Conservation (phyloP, 257 asterid species). For the Petunia axillaris region DNA sequence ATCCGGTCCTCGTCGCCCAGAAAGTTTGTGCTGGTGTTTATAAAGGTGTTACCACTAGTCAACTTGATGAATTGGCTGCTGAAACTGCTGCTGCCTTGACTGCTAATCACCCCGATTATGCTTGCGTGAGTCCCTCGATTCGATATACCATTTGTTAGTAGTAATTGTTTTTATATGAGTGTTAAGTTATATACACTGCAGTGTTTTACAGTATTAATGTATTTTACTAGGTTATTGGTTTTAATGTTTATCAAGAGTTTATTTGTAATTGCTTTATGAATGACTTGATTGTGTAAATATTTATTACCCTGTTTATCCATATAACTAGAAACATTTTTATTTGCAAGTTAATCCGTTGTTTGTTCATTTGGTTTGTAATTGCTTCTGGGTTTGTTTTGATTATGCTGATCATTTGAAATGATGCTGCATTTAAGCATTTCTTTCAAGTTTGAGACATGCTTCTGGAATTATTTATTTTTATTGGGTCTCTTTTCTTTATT, state of each 20-base stretch:
- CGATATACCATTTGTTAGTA: background rate
- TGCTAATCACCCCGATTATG: slow-evolving; percentile 94
- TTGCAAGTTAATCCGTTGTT: background rate
- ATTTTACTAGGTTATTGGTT: too few species aligned
- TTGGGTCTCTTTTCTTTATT: background rate
- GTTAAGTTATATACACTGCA: too few species aligned
- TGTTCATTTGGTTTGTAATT: background rate
- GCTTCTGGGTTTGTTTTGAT: background rate
- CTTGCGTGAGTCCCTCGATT: slow-evolving; percentile 61
- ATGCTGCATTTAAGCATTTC: background rate
- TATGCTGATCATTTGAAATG: background rate
- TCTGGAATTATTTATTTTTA: background rate
- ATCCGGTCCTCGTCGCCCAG: slow-evolving; percentile 84
- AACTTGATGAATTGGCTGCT: slow-evolving; percentile 96
- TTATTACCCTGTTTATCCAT: too few species aligned
- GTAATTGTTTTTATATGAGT: too few species aligned
- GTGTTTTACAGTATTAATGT: too few species aligned
- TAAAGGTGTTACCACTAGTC: slow-evolving; percentile 92
- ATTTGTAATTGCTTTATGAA: too few species aligned
- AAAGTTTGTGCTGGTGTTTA: slow-evolving; percentile 96
- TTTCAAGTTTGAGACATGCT: background rate
- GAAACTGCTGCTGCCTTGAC: slow-evolving; percentile 98
- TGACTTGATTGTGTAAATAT: too few species aligned
- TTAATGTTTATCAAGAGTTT: too few species aligned
- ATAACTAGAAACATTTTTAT: background rate